phyloP scores from a whole-genome alignment of 2,329 filamentous ascomycete genomes.

The Penicillium sp. region DNA sequence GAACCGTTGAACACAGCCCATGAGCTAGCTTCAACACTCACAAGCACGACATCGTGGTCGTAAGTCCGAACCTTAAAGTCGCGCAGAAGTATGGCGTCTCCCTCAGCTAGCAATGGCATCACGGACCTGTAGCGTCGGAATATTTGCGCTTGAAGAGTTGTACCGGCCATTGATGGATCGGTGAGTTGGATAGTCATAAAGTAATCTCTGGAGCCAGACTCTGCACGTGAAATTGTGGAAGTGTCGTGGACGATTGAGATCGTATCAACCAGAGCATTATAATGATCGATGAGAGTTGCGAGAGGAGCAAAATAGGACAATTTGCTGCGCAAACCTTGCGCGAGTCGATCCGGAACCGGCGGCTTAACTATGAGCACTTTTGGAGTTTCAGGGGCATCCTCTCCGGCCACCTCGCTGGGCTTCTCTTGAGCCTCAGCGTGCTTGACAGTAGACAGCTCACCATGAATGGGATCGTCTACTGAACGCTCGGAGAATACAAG shows the following conservation, averaged over 20 bases:
- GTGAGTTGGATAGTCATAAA: constrained; percentile 43
- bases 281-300: constrained; percentile 43
- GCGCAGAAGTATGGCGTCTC: constrained; percentile 46
- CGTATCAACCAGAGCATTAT: constrained; percentile 40
- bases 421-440: not conserved
- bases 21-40: constrained; percentile 44
- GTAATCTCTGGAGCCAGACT: constrained; percentile 42
- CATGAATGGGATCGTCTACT: not conserved
- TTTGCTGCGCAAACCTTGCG: constrained; percentile 40
- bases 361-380: constrained; percentile 6
- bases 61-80: constrained; percentile 47
- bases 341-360: constrained; percentile 24
- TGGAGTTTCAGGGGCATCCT: not conserved
- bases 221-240: constrained; percentile 33
- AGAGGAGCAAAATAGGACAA: constrained; percentile 46
- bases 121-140: constrained; percentile 41
- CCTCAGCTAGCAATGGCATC: constrained; percentile 39
- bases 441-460: not conserved
- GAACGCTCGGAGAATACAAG: too few species aligned
- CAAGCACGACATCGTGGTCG: constrained; percentile 40
- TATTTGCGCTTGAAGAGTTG: constrained; percentile 41
- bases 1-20: constrained; percentile 47
- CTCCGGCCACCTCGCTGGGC: not conserved
- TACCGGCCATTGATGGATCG: constrained; percentile 45
- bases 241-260: constrained; percentile 42